phyloP scores from a whole-genome alignment of 176 grass and related monocot species.

The Bonia amplexicaulis region DNA sequence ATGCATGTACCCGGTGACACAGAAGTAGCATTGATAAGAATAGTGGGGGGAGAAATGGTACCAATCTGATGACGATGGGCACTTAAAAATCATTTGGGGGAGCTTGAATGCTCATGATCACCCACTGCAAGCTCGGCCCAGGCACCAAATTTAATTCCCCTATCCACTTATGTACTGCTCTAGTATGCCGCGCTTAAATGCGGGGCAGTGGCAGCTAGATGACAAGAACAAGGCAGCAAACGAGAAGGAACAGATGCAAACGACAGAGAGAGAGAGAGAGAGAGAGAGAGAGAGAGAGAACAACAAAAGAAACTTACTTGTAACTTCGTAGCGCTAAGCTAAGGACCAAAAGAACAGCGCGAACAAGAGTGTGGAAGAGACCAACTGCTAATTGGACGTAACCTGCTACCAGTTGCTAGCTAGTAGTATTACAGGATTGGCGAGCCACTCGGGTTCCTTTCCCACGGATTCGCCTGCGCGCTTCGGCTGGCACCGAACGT shows the following conservation, averaged over 20 bases:
- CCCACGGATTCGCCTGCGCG: conserved; percentile 28
- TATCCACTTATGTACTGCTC: conserved; percentile 13
- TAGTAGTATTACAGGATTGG: conserved; percentile 36
- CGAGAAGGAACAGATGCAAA: conserved; percentile 32
- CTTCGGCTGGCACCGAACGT: conserved; percentile 27
- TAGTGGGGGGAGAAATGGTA: background rate
- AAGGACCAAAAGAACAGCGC: conserved; percentile 27
- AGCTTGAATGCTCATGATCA: conserved; percentile 36
- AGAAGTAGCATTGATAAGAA: conserved; percentile 7
- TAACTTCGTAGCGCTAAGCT: conserved; percentile 10
- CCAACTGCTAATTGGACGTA: background rate
- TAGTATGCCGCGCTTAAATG: conserved; percentile 14
- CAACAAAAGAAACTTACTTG: conserved; percentile 10
- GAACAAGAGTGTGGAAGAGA: conserved; percentile 1
- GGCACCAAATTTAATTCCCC: conserved; percentile 27
- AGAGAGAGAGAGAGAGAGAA: background rate
- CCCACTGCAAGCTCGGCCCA: conserved; percentile 1
- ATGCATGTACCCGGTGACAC: conserved; percentile 38
- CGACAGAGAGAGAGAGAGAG: background rate
- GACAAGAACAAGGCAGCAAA: conserved; percentile 44
- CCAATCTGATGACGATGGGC: background rate
- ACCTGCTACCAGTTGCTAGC: background rate
- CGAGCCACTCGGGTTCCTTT: conserved; percentile 47
- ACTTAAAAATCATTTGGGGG: background rate
- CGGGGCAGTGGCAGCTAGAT: conserved; percentile 15